Percentiles rank a stretch among this genome's conserved stretches.
phyloP scores from a whole-genome alignment of 73 alveolate genomes.

The Paramecium biaurelia region DNA sequence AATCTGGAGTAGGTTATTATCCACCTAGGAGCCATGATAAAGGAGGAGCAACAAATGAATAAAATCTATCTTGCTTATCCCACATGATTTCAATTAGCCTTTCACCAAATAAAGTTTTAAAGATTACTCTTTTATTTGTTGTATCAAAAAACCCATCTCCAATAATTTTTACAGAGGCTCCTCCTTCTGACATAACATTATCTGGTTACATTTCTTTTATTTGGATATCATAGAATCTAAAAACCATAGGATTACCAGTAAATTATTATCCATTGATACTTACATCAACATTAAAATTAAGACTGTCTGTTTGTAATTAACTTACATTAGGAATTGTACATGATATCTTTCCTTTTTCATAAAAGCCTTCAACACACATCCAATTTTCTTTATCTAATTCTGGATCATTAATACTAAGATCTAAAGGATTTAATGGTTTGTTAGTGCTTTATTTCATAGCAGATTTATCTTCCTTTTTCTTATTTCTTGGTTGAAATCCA shows the following conservation, averaged over 20 bases:
- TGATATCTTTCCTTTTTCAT: conserved; percentile 87
- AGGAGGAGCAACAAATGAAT: conserved; percentile 92
- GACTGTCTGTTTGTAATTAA: conserved; percentile 76
- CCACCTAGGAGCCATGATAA: conserved; percentile 95
- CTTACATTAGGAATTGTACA: conserved; percentile 93
- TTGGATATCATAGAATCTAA: conserved; percentile 82
- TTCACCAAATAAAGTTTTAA: conserved; percentile 87
- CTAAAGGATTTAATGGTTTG: conserved; percentile 73
- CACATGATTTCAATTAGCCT: conserved; percentile 93
- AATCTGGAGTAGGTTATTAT: conserved; percentile 84
- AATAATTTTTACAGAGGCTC: conserved; percentile 81
- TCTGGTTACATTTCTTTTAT: conserved; percentile 83
- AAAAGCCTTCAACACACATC: conserved; percentile 89
- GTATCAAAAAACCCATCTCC: conserved; percentile 98
- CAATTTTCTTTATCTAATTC: conserved; percentile 90
- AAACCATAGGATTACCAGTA: conserved; percentile 92
- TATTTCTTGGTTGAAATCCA: conserved; percentile 93
- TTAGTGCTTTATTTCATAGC: conserved; percentile 28
- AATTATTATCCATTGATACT: conserved; percentile 98
- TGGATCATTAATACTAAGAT: conserved; percentile 77
- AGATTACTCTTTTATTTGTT: conserved; percentile 86
- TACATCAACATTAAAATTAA: conserved; percentile 93
- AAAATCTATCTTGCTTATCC: conserved; percentile 91
- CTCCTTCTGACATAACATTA: conserved; percentile 94
- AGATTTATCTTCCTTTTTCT: conserved; percentile 48